phyloP scores from a whole-genome alignment of 345 rosid genomes.

The Nephelium lappaceum region DNA sequence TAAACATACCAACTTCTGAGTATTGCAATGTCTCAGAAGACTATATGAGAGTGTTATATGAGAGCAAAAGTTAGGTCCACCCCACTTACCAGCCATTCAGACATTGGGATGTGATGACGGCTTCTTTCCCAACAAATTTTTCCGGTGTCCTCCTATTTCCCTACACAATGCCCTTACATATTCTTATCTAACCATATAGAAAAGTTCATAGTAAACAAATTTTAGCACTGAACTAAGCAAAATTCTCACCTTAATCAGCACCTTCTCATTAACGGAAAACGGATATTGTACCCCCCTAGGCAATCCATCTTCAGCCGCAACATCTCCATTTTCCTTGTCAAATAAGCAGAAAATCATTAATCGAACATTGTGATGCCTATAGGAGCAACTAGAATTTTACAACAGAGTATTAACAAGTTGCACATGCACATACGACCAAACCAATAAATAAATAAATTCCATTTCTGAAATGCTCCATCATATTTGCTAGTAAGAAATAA shows the following conservation, averaged over 20 bases:
- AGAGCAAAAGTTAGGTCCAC: neutral
- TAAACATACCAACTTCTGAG: neutral
- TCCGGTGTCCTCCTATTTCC: conserved; percentile 96
- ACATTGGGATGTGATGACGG: conserved; percentile 92
- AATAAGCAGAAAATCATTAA: conserved; percentile 4
- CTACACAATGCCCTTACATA: conserved; percentile 42
- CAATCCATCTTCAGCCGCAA: conserved; percentile 60
- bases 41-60: neutral
- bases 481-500: neutral
- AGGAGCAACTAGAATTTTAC: neutral
- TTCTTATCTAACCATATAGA: conserved; percentile 9
- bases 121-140: conserved; percentile 98
- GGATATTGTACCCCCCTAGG: conserved; percentile 87
- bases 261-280: conserved; percentile 91
- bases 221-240: neutral
- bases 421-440: neutral
- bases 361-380: neutral
- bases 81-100: conserved; percentile 93
- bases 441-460: neutral
- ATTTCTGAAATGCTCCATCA: neutral
- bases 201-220: neutral
- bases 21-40: neutral
- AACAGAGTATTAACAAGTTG: neutral
- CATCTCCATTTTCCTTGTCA: conserved; percentile 78
- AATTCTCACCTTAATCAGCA: conserved; percentile 74